Evolutionary conservation across 108 stramenopile species (phyloP).

Genomic region (Skeletonema potamos): DNA sequence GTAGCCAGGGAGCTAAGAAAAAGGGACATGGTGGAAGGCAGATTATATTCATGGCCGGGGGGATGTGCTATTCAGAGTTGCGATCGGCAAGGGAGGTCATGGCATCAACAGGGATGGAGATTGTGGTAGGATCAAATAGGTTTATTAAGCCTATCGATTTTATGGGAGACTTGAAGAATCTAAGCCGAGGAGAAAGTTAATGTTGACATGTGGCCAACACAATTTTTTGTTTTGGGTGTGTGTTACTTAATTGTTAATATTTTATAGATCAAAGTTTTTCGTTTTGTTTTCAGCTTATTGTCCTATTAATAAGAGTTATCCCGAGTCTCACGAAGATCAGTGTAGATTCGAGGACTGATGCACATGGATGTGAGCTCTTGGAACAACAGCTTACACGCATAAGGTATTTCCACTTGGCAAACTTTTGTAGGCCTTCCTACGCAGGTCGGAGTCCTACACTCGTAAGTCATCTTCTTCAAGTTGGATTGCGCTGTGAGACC

Average conservation of each 20-base stretch:
- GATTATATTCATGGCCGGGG: conserved; percentile 90
- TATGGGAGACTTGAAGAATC: conserved; percentile 47
- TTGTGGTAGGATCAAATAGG: conserved; percentile 79
- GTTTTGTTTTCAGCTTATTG: no score
- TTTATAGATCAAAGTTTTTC: conserved; percentile 2
- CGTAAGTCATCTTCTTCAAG: conserved; percentile 95
- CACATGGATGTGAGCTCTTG: conserved; percentile 98
- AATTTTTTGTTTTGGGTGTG: background rate
- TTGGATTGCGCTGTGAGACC: conserved; percentile 96
- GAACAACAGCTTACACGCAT: conserved; percentile 98
- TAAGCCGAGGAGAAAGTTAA: conserved; percentile 1
- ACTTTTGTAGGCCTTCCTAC: conserved; percentile 79
- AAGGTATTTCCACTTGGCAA: conserved; percentile 96
- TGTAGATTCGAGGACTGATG: conserved; percentile 87
- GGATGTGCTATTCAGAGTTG: conserved; percentile 85
- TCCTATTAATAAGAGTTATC: conserved; percentile 55
- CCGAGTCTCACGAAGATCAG: conserved; percentile 56
- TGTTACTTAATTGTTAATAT: conserved; percentile 1
- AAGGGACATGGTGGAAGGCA: conserved; percentile 61
- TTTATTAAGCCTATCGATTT: conserved; percentile 75
- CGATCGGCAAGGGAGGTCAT: conserved; percentile 81
- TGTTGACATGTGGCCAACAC: background rate
- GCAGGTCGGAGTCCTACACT: conserved; percentile 86
- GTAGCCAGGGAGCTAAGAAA: conserved; percentile 24
- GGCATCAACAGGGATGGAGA: conserved; percentile 70